Conservation (phyloP, 1,139 yeast genomes). For the Protomyces macrosporus region DNA sequence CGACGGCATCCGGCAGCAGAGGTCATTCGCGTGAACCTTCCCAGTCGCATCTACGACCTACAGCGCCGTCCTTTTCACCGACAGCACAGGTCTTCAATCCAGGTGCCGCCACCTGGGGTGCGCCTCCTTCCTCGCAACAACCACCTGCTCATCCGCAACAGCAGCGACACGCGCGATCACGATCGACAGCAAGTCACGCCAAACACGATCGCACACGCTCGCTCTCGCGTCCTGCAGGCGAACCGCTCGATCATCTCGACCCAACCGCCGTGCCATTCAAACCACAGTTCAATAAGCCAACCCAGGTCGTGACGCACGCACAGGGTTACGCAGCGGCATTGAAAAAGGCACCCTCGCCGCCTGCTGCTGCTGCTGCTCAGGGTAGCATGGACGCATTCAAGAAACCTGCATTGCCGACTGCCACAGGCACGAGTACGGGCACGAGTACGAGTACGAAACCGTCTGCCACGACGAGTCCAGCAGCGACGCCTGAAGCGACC, state of each 20-base stretch:
- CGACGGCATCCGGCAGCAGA: background rate
- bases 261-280: conserved; percentile 17
- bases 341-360: conserved; percentile 19
- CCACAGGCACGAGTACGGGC: too few relatives aligned
- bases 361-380: background rate
- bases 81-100: conserved; percentile 20
- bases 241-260: background rate
- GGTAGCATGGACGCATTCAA: background rate
- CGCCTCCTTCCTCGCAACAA: background rate
- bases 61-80: conserved; percentile 16
- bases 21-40: background rate
- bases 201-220: background rate
- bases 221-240: background rate
- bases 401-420: conserved; percentile 2
- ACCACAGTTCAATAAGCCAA: conserved; percentile 24
- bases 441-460: too few relatives aligned
- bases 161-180: conserved; percentile 1
- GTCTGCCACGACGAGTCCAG: too few relatives aligned
- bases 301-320: conserved; percentile 13
- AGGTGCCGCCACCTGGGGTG: conserved; percentile 5
- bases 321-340: conserved; percentile 23
- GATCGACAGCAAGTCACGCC: background rate
- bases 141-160: background rate
- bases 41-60: background rate
- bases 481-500: background rate